A percentile compares a stretch with the other conserved stretches of the same genome.
These are phyloP conservation scores for Dysphania ambrosioides DNA, from an alignment of 148 eudicot genomes.

Conservation along the genomic window DNA sequence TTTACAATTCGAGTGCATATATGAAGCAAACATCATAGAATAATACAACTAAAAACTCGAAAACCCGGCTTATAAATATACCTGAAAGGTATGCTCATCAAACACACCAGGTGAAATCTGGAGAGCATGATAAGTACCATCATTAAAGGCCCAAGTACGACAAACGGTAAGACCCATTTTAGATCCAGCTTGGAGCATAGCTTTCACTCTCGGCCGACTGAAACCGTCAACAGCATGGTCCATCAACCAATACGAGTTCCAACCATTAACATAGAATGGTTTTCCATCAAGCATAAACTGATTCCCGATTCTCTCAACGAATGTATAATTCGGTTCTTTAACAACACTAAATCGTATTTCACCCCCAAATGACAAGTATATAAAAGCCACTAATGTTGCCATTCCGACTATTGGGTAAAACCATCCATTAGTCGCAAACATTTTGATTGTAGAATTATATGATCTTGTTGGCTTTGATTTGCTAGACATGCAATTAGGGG, in stretches of 20 bases:
- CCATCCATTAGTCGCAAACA: slow-evolving; percentile 53
- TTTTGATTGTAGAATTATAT: slow-evolving; percentile 21
- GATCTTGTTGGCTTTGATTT: too few species aligned
- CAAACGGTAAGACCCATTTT: slow-evolving; percentile 94
- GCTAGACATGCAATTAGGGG: too few species aligned
- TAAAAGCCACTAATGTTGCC: slow-evolving; percentile 48
- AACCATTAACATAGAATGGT: slow-evolving; percentile 79
- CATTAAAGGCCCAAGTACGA: slow-evolving; percentile 95
- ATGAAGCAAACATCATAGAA: too few species aligned
- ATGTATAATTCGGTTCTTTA: slow-evolving; percentile 40
- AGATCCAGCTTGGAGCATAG: slow-evolving; percentile 64
- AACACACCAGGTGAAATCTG: slow-evolving; percentile 83
- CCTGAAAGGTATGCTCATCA: slow-evolving; percentile 73
- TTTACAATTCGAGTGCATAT: background rate
- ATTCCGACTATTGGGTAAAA: slow-evolving; percentile 64
- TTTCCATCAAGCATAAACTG: slow-evolving; percentile 72
- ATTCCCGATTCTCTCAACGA: slow-evolving; percentile 78
- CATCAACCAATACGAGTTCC: slow-evolving; percentile 99
- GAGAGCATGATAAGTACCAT: slow-evolving; percentile 81
- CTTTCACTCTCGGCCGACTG: slow-evolving; percentile 48
- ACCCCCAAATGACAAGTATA: slow-evolving; percentile 81
- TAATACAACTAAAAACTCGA: background rate
- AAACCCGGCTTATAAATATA: too few species aligned
- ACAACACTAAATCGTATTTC: slow-evolving; percentile 42
- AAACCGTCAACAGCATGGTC: slow-evolving; percentile 67